A percentile compares a stretch with the other conserved stretches of the same genome.
Conservation (phyloP, 495 filamentous ascomycete species). For the Opeltia flavorubescens region DNA sequence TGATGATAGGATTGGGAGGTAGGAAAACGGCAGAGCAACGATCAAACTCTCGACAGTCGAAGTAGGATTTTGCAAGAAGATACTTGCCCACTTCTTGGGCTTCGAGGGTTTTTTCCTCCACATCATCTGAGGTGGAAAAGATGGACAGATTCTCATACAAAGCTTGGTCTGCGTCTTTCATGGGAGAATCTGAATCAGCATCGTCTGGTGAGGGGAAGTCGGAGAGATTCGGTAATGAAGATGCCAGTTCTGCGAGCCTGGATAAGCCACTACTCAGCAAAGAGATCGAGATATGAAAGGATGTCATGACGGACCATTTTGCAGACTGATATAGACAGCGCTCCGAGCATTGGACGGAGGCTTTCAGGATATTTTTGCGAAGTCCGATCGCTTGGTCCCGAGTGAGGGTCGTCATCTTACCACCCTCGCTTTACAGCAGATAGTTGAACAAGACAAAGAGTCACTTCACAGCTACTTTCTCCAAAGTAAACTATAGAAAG, state of each 20-base stretch:
- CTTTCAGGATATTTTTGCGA: slow-evolving; percentile 58
- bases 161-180: slow-evolving; percentile 31
- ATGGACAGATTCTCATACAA: slow-evolving; percentile 32
- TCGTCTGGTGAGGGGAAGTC: slow-evolving; percentile 28
- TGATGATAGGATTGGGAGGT: slow-evolving; percentile 52
- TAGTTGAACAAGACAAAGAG: too few relatives aligned
- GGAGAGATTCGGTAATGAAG: slow-evolving; percentile 44
- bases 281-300: not conserved
- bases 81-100: slow-evolving; percentile 67
- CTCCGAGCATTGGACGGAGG: slow-evolving; percentile 81
- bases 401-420: not conserved
- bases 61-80: slow-evolving; percentile 85
- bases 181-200: slow-evolving; percentile 43
- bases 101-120: slow-evolving; percentile 63
- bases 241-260: slow-evolving; percentile 91
- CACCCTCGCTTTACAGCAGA: not conserved
- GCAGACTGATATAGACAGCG: slow-evolving; percentile 90
- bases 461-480: too few relatives aligned
- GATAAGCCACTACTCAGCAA: slow-evolving; percentile 2
- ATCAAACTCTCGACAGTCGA: slow-evolving; percentile 92
- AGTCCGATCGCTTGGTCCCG: slow-evolving; percentile 21
- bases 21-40: slow-evolving; percentile 86
- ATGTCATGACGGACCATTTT: slow-evolving; percentile 58
- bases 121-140: slow-evolving; percentile 35
- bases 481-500: too few relatives aligned